Base-by-base conservation (phyloP, 2,329 filamentous ascomycete species). In the Chlorencoelia australis region DNA sequence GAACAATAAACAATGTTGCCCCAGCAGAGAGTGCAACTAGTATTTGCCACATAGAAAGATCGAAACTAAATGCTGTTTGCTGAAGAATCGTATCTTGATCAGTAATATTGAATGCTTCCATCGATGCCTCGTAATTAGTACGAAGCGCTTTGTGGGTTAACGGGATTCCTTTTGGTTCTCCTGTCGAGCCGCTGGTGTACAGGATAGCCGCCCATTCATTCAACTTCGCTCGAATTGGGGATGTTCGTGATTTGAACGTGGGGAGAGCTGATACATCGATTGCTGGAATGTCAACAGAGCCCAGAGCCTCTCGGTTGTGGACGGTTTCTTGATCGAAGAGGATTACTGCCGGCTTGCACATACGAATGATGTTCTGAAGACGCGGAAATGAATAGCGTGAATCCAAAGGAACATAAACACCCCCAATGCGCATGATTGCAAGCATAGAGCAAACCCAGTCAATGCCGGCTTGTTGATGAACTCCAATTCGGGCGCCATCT, bases 101-200 rank as follows among this genome's bases (percentile, higher is more conserved):
- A n/a, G n/a, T n/a, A 18, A 47, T 22, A 9, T 37, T 28, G 15
- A 19, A 43, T 16, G 27, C 34, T n/a, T 33, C 34, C 5, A 22
- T 43, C 7, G 25, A 35, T n/a, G 35, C 46, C 22, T 53, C 48
- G 5, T 56, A 40, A n/a, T 48, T 24, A 34, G 53, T 54, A 1
- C 36, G 30, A 7, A 56, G 15, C 19, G 37, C 43, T 4, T 16
- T 20, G 30, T 59, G 51, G 2, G 25, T 49, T 7, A 65, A 40
- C 1, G 54, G 27, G 13, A 67, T 57, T 4, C 64, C 64, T 47
- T 68, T 68, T 2, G 66, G 65, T 0, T 28, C 50, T 27, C 49
- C 49, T 18, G 48, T 52, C 1, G 44, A 41, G 10, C 49, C 88
- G 24, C 87, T 94, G 1, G 88, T 94, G 57, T 81, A 81, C 75